Percentiles rank a stretch among this genome's conserved stretches.
phyloP scores from a whole-genome alignment of 2,329 filamentous ascomycete genomes.

The Didymella segeticola region DNA sequence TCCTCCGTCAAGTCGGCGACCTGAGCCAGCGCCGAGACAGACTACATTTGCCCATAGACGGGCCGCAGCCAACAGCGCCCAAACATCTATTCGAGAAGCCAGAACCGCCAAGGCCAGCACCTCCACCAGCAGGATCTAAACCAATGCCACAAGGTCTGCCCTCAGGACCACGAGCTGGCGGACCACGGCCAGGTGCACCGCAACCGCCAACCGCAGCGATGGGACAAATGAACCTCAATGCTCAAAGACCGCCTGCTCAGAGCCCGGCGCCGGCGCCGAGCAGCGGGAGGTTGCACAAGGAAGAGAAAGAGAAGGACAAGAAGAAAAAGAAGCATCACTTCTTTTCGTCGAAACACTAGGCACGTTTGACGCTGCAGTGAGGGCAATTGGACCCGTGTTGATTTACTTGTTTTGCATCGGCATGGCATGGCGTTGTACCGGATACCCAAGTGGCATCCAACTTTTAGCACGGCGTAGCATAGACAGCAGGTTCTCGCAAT shows the following conservation, averaged over 20 bases:
- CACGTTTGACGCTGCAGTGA: constrained; percentile 6
- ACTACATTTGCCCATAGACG: constrained; percentile 81
- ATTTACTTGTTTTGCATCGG: constrained; percentile 9
- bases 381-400: not conserved
- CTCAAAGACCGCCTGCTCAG: constrained; percentile 24
- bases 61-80: constrained; percentile 80
- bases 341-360: constrained; percentile 51
- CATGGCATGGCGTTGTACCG: constrained; percentile 16
- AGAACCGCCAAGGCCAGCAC: constrained; percentile 59
- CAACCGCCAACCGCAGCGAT: constrained; percentile 46
- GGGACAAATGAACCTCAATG: constrained; percentile 43
- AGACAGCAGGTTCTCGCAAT: constrained; percentile 9
- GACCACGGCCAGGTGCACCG: constrained; percentile 21
- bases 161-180: constrained; percentile 34
- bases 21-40: constrained; percentile 76
- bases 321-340: constrained; percentile 67
- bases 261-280: constrained; percentile 24
- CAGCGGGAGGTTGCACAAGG: constrained; percentile 30
- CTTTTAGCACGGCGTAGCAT: constrained; percentile 3
- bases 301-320: constrained; percentile 42
- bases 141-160: constrained; percentile 41
- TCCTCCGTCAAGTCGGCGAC: constrained; percentile 81
- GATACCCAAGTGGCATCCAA: constrained; percentile 6
- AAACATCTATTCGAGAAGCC: constrained; percentile 84
- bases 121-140: constrained; percentile 57